Base-by-base conservation (phyloP, 1,284 basidiomycete genomes). In the Paramarasmius palmivorus region DNA sequence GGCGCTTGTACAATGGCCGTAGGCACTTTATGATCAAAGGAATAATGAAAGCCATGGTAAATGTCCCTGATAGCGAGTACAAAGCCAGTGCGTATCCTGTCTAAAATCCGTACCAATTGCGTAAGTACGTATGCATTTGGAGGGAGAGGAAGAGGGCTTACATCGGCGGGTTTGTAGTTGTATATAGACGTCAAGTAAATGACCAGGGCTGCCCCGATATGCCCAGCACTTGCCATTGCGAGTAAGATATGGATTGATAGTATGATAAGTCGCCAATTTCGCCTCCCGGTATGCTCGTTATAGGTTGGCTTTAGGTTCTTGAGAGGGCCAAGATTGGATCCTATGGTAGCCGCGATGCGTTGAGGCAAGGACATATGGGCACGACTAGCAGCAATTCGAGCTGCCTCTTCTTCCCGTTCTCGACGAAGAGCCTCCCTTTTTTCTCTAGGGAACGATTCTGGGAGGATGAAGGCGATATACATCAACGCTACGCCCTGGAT, bases 391-490 rank as follows among this genome's bases (percentile, higher is more conserved):
- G 17, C 32, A 26, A 17, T 12, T 2, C 26, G 44, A 12, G 25
- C 20, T n/a, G 14, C 44, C 10, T 51, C 34, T 39, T 35, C 35
- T 34, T 32, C 52, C 6, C 34, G 49, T 41, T 59, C 41, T 32
- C 34, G 42, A 3, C 50, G 57, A 3, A 69, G 54, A n/a, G 56
- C 60, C 2, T 60, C 56, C 39, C 65, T 61, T 40, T 65, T 69
- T 29, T 65, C 60, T 34, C 61, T 51, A 0, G 66, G 53, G 32
- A 71, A 65, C 4, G 70, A 66, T 52, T 73, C 69, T 3, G 71
- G 69, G 0, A 71, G 50, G 23, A 67, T 22, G 14, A 56, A 51
- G 9, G 49, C 2, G 2, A 63, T 53, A 35, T 71, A 71, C 12
- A 61, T n/a, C 26, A 62, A 57, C 10, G 51, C 26, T 1, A 49